Conservation (phyloP, 108 stramenopile species). For the Chaetoceros tenuissimus region DNA sequence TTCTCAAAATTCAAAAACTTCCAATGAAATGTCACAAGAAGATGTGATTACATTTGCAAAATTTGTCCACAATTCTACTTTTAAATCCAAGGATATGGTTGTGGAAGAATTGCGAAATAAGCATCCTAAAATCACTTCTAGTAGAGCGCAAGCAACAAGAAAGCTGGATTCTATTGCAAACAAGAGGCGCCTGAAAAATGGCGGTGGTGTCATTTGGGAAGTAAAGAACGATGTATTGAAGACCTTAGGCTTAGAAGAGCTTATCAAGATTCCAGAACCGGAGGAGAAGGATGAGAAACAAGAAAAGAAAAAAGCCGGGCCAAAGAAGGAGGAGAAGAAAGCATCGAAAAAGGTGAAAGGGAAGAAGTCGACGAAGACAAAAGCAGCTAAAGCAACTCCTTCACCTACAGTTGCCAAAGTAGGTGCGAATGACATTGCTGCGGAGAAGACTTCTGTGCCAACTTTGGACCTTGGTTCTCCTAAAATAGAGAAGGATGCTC, state of each 20-base stretch:
- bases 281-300: background rate
- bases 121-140: constrained; percentile 38
- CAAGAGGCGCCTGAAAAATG: constrained; percentile 45
- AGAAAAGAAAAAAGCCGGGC: constrained; percentile 4
- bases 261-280: constrained; percentile 12
- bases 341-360: background rate
- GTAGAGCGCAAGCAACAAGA: constrained; percentile 55
- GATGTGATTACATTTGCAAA: constrained; percentile 39
- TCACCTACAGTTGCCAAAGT: no score
- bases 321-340: constrained; percentile 4
- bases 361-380: background rate
- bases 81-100: constrained; percentile 60
- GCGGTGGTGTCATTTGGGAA: constrained; percentile 63
- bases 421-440: no score
- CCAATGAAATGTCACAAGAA: constrained; percentile 36
- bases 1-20: constrained; percentile 19
- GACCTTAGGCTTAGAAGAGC: constrained; percentile 32
- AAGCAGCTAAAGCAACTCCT: background rate
- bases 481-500: no score
- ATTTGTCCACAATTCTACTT: constrained; percentile 62
- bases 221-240: constrained; percentile 56
- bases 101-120: constrained; percentile 59
- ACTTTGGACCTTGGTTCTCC: no score
- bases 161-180: constrained; percentile 69
- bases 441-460: no score